Evolutionary conservation across 768 basidiomycete species (phyloP).

Genomic region (Zangia roseola): DNA sequence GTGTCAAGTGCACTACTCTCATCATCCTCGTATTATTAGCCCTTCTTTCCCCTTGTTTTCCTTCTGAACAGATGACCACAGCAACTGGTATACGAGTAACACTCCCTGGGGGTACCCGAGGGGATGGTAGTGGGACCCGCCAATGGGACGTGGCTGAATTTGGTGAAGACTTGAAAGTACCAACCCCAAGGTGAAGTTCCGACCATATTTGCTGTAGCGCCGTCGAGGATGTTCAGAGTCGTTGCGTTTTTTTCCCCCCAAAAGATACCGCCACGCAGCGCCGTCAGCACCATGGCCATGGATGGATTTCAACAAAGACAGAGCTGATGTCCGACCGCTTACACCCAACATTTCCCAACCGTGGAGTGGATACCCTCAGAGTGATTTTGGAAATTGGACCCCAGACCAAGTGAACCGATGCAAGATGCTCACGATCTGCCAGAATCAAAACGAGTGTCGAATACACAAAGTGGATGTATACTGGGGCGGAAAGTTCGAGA

Average conservation of each 20-base stretch:
- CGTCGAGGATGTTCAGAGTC: no score
- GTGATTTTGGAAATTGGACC: conserved; percentile 58
- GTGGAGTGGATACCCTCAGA: conserved; percentile 48
- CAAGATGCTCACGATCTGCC: conserved; percentile 30
- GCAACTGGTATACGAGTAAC: conserved; percentile 4
- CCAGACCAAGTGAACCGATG: conserved; percentile 38
- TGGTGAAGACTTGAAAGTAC: conserved; percentile 10
- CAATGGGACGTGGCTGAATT: conserved; percentile 16
- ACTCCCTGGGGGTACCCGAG: not conserved
- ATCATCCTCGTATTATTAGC: not conserved
- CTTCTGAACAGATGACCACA: conserved; percentile 12
- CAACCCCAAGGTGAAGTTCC: conserved; percentile 23
- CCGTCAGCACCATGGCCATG: conserved; percentile 45
- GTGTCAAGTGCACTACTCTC: not conserved
- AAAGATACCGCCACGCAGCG: conserved; percentile 36
- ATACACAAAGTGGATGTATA: conserved; percentile 25
- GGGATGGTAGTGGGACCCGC: not conserved
- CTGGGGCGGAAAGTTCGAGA: conserved; percentile 15
- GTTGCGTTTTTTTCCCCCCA: no score
- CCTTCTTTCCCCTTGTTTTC: not conserved
- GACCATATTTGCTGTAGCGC: not conserved
- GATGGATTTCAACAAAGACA: conserved; percentile 35
- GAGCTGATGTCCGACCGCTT: conserved; percentile 8
- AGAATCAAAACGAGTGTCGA: conserved; percentile 8
- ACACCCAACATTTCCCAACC: not conserved